Percentiles rank a stretch among this genome's conserved stretches.
Conservation (phyloP, 2,329 filamentous ascomycete genomes). For the Epichloe sibirici region DNA sequence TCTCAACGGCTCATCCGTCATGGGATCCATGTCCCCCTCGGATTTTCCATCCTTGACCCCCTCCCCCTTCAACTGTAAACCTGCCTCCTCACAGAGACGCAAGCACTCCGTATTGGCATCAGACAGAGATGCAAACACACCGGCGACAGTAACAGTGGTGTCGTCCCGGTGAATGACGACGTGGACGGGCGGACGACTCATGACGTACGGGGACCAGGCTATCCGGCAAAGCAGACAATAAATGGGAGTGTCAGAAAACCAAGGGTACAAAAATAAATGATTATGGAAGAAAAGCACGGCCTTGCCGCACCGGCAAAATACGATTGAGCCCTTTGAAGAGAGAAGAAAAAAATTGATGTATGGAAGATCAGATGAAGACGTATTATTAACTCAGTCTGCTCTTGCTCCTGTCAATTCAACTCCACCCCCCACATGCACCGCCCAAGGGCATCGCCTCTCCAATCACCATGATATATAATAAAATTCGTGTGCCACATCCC, state of each 20-base stretch:
- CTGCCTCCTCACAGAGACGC: slow-evolving; percentile 16
- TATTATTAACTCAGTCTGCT: background rate
- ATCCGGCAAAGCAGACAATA: no score
- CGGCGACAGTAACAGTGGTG: slow-evolving; percentile 15
- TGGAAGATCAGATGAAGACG: no score
- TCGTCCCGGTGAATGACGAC: slow-evolving; percentile 21
- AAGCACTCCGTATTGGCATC: slow-evolving; percentile 24
- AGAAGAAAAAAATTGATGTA: no score
- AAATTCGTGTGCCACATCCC: no score
- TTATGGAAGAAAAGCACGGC: no score
- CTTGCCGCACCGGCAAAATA: no score
- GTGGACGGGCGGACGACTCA: slow-evolving; percentile 13
- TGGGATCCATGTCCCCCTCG: slow-evolving; percentile 5
- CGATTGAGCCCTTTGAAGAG: no score
- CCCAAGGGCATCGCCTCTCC: background rate
- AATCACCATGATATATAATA: background rate
- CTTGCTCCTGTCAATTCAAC: no score
- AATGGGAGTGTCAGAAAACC: no score
- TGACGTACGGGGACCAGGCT: background rate
- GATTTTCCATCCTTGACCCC: slow-evolving; percentile 4
- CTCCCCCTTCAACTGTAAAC: slow-evolving; percentile 11
- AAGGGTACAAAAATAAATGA: no score
- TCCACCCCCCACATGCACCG: background rate
- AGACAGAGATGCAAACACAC: slow-evolving; percentile 20
- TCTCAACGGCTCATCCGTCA: slow-evolving; percentile 17